A percentile compares a stretch with the other conserved stretches of the same genome.
These are phyloP conservation scores for Salix caprea DNA, from an alignment of 345 rosid species.

Conservation along the genomic window DNA sequence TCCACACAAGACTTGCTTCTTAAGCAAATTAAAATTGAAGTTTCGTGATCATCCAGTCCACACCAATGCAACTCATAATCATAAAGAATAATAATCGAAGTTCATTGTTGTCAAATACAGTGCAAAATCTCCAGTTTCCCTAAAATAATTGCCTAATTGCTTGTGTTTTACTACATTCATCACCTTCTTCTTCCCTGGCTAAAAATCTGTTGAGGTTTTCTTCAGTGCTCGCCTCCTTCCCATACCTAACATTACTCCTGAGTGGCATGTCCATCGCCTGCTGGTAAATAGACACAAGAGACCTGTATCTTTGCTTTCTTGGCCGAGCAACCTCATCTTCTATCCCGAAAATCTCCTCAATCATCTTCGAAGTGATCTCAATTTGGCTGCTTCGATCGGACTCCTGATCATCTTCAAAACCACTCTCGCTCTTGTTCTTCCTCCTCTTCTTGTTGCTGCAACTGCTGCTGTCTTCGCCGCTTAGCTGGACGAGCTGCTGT, in stretches of 20 bases:
- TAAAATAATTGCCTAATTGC: neutral
- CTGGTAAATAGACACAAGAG: conserved; percentile 30
- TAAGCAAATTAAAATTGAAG: neutral
- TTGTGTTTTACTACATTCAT: neutral
- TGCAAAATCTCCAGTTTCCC: neutral
- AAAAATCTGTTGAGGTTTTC: neutral
- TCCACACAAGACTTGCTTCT: too few species aligned
- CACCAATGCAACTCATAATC: neutral
- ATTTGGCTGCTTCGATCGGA: conserved; percentile 11
- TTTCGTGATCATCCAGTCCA: neutral
- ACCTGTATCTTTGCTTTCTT: conserved; percentile 31
- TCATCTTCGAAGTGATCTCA: conserved; percentile 24
- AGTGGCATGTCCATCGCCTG: neutral
- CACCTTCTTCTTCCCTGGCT: neutral
- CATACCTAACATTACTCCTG: neutral
- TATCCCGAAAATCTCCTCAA: conserved; percentile 38
- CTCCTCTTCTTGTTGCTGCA: neutral
- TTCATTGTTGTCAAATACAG: neutral
- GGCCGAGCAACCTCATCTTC: conserved; percentile 22
- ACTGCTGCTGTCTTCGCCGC: conserved; percentile 34
- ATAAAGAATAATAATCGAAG: neutral
- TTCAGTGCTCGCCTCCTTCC: neutral
- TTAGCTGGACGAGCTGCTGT: conserved; percentile 38
- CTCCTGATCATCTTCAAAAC: neutral
- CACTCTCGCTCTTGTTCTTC: neutral